Conservation (phyloP, 2,329 filamentous ascomycete species). For the Lecanosticta acicola region DNA sequence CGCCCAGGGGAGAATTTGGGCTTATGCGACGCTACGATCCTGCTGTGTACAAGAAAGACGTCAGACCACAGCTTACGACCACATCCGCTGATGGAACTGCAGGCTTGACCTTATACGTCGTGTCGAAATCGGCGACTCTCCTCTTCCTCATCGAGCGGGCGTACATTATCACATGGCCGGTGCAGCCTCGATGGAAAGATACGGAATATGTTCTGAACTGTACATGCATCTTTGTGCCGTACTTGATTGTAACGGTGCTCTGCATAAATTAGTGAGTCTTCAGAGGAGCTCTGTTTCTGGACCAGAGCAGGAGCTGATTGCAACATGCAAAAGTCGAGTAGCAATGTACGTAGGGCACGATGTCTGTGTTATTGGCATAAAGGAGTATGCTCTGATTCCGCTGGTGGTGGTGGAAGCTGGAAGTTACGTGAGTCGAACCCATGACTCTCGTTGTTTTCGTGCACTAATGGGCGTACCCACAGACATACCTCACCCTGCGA, state of each 20-base stretch:
- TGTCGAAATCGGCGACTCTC: conserved; percentile 14
- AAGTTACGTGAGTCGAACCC: conserved; percentile 12
- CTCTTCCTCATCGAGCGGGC: conserved; percentile 19
- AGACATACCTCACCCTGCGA: conserved; percentile 19
- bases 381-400: conserved; percentile 17
- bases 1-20: conserved; percentile 8
- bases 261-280: conserved; percentile 14
- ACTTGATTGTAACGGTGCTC: conserved; percentile 10
- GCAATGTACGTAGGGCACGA: conserved; percentile 11
- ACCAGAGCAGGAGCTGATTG: background rate
- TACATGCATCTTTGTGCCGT: conserved; percentile 14
- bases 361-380: conserved; percentile 16
- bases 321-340: conserved; percentile 9
- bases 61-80: background rate
- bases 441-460: background rate
- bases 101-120: conserved; percentile 18
- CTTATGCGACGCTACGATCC: conserved; percentile 14
- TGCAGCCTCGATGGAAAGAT: conserved; percentile 12
- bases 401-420: conserved; percentile 16
- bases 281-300: background rate
- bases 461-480: background rate
- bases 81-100: background rate
- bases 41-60: conserved; percentile 10
- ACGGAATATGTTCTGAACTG: conserved; percentile 17
- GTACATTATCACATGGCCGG: conserved; percentile 22